These are phyloP conservation scores for Echinochloa phyllopogon DNA, from an alignment of 176 grass and related monocot species.

Conservation along the genomic window DNA sequence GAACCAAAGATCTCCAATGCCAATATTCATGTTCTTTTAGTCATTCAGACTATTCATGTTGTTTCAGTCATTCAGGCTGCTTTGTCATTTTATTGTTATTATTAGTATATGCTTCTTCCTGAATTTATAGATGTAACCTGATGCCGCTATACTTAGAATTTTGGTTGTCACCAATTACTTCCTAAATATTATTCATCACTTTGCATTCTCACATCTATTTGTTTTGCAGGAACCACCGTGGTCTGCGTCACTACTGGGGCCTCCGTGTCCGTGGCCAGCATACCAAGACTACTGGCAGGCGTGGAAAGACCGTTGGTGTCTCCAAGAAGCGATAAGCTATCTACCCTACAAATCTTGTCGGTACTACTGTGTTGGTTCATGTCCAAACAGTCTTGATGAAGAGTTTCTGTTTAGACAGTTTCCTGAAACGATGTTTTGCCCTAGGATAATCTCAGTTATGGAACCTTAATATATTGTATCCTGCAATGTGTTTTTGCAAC, in stretches of 20 bases:
- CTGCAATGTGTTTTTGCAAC: conserved; percentile 13
- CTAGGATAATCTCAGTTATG: conserved; percentile 37
- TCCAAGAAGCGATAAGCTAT: conserved; percentile 89
- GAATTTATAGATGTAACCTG: background rate
- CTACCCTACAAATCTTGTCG: background rate
- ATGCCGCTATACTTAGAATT: background rate
- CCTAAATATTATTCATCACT: background rate
- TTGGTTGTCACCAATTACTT: background rate
- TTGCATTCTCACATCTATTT: background rate
- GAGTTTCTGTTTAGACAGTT: conserved; percentile 17
- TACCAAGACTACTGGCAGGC: conserved; percentile 93
- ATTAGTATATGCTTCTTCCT: background rate
- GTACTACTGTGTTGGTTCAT: conserved; percentile 2
- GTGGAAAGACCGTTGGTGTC: conserved; percentile 97
- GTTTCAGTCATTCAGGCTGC: too few relatives aligned
- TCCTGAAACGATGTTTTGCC: conserved; percentile 27
- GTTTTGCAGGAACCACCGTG: conserved; percentile 79
- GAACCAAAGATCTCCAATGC: background rate
- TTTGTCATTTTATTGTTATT: background rate
- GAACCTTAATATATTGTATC: conserved; percentile 51
- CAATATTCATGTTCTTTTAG: too few relatives aligned
- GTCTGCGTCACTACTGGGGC: conserved; percentile 96
- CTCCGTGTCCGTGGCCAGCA: conserved; percentile 93
- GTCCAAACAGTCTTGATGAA: background rate
- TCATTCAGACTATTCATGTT: too few relatives aligned